phyloP scores from a whole-genome alignment of 371 early-diverging fungal genomes.

The Fennellomyces sp. region DNA sequence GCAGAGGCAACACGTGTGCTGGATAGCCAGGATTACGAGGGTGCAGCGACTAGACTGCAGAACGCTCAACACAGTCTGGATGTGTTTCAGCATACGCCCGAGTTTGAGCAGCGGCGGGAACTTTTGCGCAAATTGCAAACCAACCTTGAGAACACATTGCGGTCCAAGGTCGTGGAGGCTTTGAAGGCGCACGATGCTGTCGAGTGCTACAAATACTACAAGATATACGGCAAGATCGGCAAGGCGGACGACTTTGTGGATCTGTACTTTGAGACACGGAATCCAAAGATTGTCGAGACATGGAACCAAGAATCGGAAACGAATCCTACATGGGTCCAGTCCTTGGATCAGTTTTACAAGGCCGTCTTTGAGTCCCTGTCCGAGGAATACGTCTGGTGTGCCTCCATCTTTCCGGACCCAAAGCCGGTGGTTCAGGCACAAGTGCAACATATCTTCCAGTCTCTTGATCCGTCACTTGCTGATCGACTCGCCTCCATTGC shows the following conservation, averaged over 20 bases:
- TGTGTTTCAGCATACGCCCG: slow-evolving; percentile 69
- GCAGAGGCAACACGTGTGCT: slow-evolving; percentile 68
- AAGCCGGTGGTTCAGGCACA: slow-evolving; percentile 51
- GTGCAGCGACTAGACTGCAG: slow-evolving; percentile 60
- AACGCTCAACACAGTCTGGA: slow-evolving; percentile 70
- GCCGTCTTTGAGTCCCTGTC: slow-evolving; percentile 50
- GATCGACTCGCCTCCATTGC: slow-evolving; percentile 26
- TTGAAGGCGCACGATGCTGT: slow-evolving; percentile 57
- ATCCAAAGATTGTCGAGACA: slow-evolving; percentile 9
- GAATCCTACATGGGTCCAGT: slow-evolving; percentile 24
- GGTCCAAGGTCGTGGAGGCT: slow-evolving; percentile 52
- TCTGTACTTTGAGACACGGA: slow-evolving; percentile 55
- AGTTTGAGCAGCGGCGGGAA: slow-evolving; percentile 59
- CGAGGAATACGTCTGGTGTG: slow-evolving; percentile 67
- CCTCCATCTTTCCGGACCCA: slow-evolving; percentile 63
- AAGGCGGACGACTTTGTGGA: slow-evolving; percentile 60
- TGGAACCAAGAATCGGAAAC: slow-evolving; percentile 15
- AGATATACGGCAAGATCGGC: slow-evolving; percentile 60
- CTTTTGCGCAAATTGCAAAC: slow-evolving; percentile 57
- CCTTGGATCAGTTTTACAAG: slow-evolving; percentile 48
- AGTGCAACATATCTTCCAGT: slow-evolving; percentile 54
- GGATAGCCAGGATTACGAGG: slow-evolving; percentile 59
- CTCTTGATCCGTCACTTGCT: slow-evolving; percentile 61
- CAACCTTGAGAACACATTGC: slow-evolving; percentile 57
- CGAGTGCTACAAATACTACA: slow-evolving; percentile 51